Evolutionary conservation across 164 flowering plant species (phyloP).

Genomic region (Macadamia integrifolia): DNA sequence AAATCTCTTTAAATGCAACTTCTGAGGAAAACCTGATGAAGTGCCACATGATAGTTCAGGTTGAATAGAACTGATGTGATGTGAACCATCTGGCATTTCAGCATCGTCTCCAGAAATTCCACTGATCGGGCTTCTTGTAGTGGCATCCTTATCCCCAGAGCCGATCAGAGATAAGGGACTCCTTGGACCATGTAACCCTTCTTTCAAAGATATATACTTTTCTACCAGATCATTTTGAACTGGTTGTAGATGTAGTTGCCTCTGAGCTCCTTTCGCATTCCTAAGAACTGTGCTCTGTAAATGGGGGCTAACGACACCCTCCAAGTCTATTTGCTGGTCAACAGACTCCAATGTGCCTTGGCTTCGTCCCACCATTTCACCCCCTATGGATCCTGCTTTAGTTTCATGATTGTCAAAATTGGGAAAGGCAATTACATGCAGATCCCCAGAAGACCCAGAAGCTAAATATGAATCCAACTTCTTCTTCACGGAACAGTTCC

Average conservation of each 20-base stretch:
- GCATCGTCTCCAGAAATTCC: conserved; percentile 5
- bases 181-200: neutral
- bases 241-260: neutral
- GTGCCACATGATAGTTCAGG: neutral
- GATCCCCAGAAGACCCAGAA: conserved; percentile 6
- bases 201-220: conserved; percentile 1
- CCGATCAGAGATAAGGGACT: neutral
- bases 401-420: conserved; percentile 3
- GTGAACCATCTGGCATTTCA: conserved; percentile 3
- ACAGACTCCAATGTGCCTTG: neutral
- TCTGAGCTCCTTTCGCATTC: conserved; percentile 3
- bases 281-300: conserved; percentile 16
- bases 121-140: neutral
- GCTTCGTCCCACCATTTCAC: conserved; percentile 4
- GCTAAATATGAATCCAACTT: conserved; percentile 18
- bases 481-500: conserved; percentile 60
- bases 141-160: conserved; percentile 1
- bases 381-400: neutral
- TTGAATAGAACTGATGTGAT: conserved; percentile 2
- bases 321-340: neutral
- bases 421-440: neutral
- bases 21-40: conserved; percentile 1
- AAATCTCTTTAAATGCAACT: neutral
- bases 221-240: neutral
- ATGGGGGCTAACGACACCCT: conserved; percentile 3